Conservation (phyloP, 257 asterid genomes). For the Nicotiana otophora region DNA sequence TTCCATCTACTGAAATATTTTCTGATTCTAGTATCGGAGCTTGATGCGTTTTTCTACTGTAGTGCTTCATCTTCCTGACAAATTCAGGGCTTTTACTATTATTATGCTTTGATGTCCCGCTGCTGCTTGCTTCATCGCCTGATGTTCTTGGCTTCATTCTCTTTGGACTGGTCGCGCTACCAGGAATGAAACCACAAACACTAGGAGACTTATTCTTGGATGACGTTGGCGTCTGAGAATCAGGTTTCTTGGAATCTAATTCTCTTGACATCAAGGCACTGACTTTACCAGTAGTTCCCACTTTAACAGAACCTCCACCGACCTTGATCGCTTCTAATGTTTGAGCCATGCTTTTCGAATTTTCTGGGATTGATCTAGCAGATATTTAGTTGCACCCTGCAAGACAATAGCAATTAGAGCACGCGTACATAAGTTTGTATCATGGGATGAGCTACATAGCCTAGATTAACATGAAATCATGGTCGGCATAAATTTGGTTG, state of each 20-base stretch:
- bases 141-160: constrained; percentile 5
- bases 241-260: constrained; percentile 1
- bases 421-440: neutral
- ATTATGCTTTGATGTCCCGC: neutral
- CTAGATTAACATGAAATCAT: neutral
- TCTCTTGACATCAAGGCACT: constrained; percentile 4
- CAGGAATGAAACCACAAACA: constrained; percentile 9
- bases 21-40: constrained; percentile 25
- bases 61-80: neutral
- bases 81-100: neutral
- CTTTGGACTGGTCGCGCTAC: constrained; percentile 13
- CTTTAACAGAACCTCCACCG: constrained; percentile 8
- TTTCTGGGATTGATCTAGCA: neutral
- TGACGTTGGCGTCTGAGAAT: neutral
- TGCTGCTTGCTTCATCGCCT: constrained; percentile 5
- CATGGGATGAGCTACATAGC: neutral
- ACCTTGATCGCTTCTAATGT: neutral
- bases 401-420: neutral
- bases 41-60: constrained; percentile 10
- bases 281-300: constrained; percentile 8
- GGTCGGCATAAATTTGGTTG: too few relatives aligned
- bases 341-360: neutral
- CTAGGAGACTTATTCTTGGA: constrained; percentile 10
- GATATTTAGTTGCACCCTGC: neutral
- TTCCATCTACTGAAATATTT: constrained; percentile 10